phyloP scores from a whole-genome alignment of 2,329 filamentous ascomycete species.

The Xylariaceae sp. region DNA sequence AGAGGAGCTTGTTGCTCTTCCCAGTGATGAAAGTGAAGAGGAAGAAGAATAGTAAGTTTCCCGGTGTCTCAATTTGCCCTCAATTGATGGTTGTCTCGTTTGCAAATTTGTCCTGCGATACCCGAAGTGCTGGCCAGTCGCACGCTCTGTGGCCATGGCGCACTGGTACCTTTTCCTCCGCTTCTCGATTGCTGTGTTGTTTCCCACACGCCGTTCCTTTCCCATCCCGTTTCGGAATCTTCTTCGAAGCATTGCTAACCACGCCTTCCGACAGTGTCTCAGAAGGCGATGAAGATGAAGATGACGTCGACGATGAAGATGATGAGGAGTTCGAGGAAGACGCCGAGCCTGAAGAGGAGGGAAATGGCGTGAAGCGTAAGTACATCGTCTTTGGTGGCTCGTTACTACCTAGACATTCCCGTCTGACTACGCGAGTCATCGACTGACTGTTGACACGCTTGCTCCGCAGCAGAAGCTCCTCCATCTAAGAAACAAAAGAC shows the following conservation, averaged over 20 bases:
- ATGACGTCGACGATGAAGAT: constrained; percentile 31
- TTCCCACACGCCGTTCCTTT: no score
- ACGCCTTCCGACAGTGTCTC: constrained; percentile 23
- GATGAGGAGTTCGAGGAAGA: constrained; percentile 32
- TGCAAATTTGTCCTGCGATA: not conserved
- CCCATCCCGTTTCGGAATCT: no score
- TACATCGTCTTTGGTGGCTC: not conserved
- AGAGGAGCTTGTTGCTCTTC: constrained; percentile 35
- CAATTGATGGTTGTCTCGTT: constrained; percentile 1
- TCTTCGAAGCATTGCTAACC: constrained; percentile 5
- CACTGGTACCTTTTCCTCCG: no score
- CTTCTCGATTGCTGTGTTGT: no score
- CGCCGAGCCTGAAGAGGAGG: constrained; percentile 27
- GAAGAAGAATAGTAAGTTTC: constrained; percentile 36
- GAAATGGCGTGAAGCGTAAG: constrained; percentile 32
- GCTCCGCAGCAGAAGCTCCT: constrained; percentile 23
- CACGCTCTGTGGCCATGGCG: no score
- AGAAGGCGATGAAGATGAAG: constrained; percentile 32
- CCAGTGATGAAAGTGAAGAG: constrained; percentile 35
- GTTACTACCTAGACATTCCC: not conserved
- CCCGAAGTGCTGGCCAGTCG: no score
- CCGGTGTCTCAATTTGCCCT: not conserved
- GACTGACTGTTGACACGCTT: constrained; percentile 9
- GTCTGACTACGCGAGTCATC: not conserved
- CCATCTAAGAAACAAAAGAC: constrained; percentile 35